phyloP scores from a whole-genome alignment of 805 yeast species.

The Wickerhamomyces mucosus region DNA sequence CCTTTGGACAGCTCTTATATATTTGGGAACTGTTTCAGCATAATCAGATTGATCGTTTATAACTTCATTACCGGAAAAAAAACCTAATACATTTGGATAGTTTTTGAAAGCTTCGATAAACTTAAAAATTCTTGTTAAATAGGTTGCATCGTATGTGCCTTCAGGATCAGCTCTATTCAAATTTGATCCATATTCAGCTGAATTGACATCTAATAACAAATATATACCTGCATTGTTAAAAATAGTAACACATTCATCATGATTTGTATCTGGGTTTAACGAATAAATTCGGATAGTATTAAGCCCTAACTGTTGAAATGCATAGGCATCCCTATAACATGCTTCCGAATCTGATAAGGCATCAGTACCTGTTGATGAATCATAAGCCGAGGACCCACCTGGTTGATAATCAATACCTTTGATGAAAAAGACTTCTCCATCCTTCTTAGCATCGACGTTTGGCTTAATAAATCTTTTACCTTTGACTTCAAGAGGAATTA shows the following conservation, averaged over 20 bases:
- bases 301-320: conserved; percentile 70
- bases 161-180: conserved; percentile 64
- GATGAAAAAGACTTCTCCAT: conserved; percentile 61
- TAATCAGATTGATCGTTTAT: conserved; percentile 66
- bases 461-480: conserved; percentile 56
- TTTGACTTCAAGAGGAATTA: conserved; percentile 47
- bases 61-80: conserved; percentile 87
- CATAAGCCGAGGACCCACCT: conserved; percentile 70
- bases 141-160: conserved; percentile 59
- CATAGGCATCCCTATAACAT: conserved; percentile 75
- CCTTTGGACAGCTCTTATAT: conserved; percentile 84
- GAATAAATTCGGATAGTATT: conserved; percentile 83
- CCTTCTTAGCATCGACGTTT: conserved; percentile 28
- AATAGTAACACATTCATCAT: conserved; percentile 86
- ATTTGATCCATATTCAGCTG: conserved; percentile 58
- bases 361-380: conserved; percentile 33
- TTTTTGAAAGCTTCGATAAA: conserved; percentile 76
- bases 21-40: conserved; percentile 58
- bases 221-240: conserved; percentile 89
- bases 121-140: conserved; percentile 72
- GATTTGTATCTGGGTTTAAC: conserved; percentile 74
- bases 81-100: conserved; percentile 80
- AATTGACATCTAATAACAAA: conserved; percentile 75
- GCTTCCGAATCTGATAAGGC: conserved; percentile 59
- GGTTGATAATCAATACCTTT: conserved; percentile 91